A percentile compares a stretch with the other conserved stretches of the same genome.
Conservation (phyloP, 2,329 filamentous ascomycete genomes). For the Paraphoma sp. region DNA sequence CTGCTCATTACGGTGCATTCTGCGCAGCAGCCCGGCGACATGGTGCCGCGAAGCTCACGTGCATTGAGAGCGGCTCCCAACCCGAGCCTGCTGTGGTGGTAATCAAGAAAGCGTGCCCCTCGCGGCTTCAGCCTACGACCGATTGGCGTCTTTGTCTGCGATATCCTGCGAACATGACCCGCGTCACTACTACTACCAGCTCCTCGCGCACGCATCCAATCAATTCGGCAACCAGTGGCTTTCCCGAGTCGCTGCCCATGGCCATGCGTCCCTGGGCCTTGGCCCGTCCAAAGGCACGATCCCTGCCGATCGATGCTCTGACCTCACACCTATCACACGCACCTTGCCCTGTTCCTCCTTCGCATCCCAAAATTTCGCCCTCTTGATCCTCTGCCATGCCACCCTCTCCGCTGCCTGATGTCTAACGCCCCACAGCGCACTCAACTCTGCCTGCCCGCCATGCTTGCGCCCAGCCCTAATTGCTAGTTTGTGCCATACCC, state of each 20-base stretch:
- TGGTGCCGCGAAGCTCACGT: background rate
- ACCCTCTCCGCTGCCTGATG: slow-evolving; percentile 1
- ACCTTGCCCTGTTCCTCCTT: slow-evolving; percentile 2
- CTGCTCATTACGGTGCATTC: too few relatives aligned
- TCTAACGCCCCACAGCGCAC: slow-evolving; percentile 11
- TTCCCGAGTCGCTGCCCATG: too few relatives aligned
- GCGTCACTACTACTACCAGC: slow-evolving; percentile 1
- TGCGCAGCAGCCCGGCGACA: too few relatives aligned
- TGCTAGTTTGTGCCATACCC: slow-evolving; percentile 13
- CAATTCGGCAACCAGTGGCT: background rate
- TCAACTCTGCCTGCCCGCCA: slow-evolving; percentile 12
- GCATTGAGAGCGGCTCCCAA: background rate
- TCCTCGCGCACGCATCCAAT: background rate
- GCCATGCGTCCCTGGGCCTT: background rate
- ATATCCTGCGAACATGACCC: slow-evolving; percentile 7
- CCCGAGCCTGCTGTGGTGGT: background rate
- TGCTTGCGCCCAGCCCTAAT: slow-evolving; percentile 25
- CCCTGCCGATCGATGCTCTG: slow-evolving; percentile 32
- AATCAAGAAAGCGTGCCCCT: background rate
- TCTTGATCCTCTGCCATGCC: slow-evolving; percentile 11
- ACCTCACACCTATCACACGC: slow-evolving; percentile 19
- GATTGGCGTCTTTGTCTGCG: slow-evolving; percentile 23
- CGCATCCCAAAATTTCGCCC: slow-evolving; percentile 19
- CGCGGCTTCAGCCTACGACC: slow-evolving; percentile 1
- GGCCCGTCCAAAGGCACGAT: background rate